Percentiles rank a stretch among this genome's conserved stretches.
Evolutionary conservation across 257 asterid species (phyloP).

Genomic region (Coffea eugenioides): DNA sequence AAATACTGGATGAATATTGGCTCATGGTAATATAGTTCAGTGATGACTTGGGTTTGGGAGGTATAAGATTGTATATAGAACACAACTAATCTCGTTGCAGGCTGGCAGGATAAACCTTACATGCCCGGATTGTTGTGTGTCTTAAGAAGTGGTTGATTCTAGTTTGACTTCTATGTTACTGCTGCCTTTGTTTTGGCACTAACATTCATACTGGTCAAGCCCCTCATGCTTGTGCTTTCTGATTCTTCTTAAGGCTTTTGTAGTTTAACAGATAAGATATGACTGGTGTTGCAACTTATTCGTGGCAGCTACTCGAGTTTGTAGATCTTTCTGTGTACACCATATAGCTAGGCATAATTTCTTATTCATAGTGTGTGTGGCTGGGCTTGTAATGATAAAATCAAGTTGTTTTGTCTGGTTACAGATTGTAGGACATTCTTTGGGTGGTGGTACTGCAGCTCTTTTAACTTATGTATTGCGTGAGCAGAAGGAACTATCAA

Average conservation of each 20-base stretch:
- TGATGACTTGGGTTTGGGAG: not conserved
- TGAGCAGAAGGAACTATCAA: conserved; percentile 76
- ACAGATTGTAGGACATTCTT: conserved; percentile 93
- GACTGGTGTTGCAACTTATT: not conserved
- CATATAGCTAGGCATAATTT: not conserved
- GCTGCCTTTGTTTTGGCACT: not conserved
- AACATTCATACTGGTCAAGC: not conserved
- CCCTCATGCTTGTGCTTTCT: not conserved
- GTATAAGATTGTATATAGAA: not conserved
- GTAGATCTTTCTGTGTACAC: not conserved
- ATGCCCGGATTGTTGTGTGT: no score
- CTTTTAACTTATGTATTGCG: conserved; percentile 82
- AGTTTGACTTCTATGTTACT: not conserved
- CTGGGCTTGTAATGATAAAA: conserved; percentile 1
- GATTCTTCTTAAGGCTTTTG: not conserved
- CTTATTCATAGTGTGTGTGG: not conserved
- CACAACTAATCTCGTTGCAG: not conserved
- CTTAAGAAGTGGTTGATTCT: not conserved
- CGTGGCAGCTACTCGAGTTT: not conserved
- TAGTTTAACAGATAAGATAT: not conserved
- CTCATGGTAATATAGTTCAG: not conserved
- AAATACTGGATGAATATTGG: not conserved
- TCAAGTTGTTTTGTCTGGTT: conserved; percentile 13
- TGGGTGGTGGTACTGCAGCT: conserved; percentile 98
- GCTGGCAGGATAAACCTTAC: not conserved